Percentiles rank a stretch among this genome's conserved stretches.
Conservation (phyloP, 345 rosid species). For the Rhodamnia rubescens region DNA sequence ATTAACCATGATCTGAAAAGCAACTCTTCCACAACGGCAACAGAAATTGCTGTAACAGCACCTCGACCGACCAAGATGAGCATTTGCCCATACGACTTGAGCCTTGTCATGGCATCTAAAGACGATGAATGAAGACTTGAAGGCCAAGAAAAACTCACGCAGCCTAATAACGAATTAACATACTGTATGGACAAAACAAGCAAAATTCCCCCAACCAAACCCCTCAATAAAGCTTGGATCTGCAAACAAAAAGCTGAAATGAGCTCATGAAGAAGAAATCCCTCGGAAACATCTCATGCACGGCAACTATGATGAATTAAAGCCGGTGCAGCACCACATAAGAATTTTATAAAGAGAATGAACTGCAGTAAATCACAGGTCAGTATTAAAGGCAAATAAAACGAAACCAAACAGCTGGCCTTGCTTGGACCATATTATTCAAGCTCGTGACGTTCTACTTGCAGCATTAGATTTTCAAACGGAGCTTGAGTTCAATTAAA, state of each 20-base stretch:
- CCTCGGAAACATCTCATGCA: background rate
- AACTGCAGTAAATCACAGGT: background rate
- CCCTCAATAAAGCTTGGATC: slow-evolving; percentile 41
- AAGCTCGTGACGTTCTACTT: background rate
- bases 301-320: background rate
- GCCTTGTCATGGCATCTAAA: slow-evolving; percentile 23
- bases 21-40: slow-evolving; percentile 76
- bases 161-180: slow-evolving; percentile 51
- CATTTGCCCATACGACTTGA: slow-evolving; percentile 33
- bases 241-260: slow-evolving; percentile 23
- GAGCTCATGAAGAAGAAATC: background rate
- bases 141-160: slow-evolving; percentile 54
- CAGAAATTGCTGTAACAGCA: slow-evolving; percentile 43
- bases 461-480: background rate
- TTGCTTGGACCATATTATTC: background rate
- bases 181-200: slow-evolving; percentile 56
- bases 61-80: slow-evolving; percentile 40
- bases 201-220: slow-evolving; percentile 54
- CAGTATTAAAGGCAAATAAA: background rate
- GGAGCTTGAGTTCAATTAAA: background rate
- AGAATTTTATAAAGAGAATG: background rate
- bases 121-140: slow-evolving; percentile 36
- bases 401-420: background rate
- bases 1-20: slow-evolving; percentile 86
- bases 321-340: background rate